A percentile compares a stretch with the other conserved stretches of the same genome.
phyloP scores from a whole-genome alignment of 768 basidiomycete genomes.

The Leccinum arenicola region DNA sequence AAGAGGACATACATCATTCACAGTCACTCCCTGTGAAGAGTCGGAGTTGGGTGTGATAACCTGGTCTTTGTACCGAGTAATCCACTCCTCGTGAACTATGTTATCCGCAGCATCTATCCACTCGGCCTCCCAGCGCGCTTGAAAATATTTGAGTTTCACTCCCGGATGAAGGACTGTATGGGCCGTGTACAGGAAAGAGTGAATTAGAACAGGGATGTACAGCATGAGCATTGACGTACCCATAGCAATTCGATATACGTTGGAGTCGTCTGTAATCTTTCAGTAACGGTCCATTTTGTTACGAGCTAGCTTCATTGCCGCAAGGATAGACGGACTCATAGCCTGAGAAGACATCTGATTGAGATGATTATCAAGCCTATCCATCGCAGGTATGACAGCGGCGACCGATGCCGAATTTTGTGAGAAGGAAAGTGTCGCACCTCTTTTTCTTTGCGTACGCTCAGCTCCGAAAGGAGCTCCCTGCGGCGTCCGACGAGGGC shows the following conservation, averaged over 20 bases:
- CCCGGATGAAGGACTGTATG: no score
- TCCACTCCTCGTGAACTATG: not conserved
- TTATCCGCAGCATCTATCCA: not conserved
- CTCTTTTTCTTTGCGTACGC: no score
- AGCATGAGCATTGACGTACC: no score
- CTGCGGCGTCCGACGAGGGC: no score
- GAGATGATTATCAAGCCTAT: not conserved
- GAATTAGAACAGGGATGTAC: no score
- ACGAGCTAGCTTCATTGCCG: not conserved
- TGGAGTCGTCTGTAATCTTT: not conserved
- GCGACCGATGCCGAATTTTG: not conserved
- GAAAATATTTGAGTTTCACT: not conserved
- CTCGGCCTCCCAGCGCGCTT: not conserved
- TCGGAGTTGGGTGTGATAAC: not conserved
- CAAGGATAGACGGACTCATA: not conserved
- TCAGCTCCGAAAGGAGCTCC: no score
- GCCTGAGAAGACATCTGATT: not conserved
- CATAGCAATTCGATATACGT: not conserved
- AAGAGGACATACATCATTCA: not conserved
- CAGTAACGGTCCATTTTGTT: constrained; percentile 8
- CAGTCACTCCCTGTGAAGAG: not conserved
- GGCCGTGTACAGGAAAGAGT: no score
- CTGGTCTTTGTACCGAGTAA: not conserved
- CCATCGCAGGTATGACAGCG: not conserved
- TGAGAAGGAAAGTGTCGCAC: not conserved